Evolutionary conservation across 306 rosid species (phyloP), one percentile per base, ranked within the genome.

Genomic region (Ormosia semicastrata): DNA sequence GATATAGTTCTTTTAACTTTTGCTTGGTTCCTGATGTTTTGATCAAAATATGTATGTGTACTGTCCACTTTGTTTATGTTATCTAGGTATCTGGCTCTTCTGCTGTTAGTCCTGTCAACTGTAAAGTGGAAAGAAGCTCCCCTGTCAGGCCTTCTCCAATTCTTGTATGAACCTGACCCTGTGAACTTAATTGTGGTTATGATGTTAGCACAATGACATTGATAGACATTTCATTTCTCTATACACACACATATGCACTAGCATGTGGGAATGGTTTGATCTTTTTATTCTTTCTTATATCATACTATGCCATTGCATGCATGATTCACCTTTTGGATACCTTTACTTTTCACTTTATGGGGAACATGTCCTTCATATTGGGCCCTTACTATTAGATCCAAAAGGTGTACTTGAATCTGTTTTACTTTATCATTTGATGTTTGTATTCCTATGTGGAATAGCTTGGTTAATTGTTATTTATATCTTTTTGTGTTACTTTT

Each of bases 111-210:
- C 91, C 93, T 2, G 89, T 89, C 85, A 92, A 86, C 85, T 88
- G 97, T 82, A 94, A 92, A 88, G 89, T 91, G 77, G 94, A 88
- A 76, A 92, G 93, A 82, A 87, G 90, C 88, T 94, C 98, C 33
- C 95, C 95, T 77, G 94, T 77, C 80, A 88, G 93, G 84, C 90
- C 97, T 14, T 79, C 93, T 73, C 87, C 94, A 24, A 90, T 90
- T 87, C 86, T 89, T 47, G 98, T 91, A 92, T 49, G 95, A 75
- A 81, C 60, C 81, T 76, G 39, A 67, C 72, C 68, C 68, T 43
- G 34, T 44, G 58, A 59, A 64, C 54, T 81, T 52, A n/a, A 50
- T 37, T 58, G 69, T 64, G 52, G 43, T 76, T 65, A 63, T 41
- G 49, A 64, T 76, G 77, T 32, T 74, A 49, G 58, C 78, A 65